These are phyloP conservation scores for Aspergillus puulaauensis DNA, from an alignment of 2,329 filamentous ascomycete species.

Conservation along the genomic window DNA sequence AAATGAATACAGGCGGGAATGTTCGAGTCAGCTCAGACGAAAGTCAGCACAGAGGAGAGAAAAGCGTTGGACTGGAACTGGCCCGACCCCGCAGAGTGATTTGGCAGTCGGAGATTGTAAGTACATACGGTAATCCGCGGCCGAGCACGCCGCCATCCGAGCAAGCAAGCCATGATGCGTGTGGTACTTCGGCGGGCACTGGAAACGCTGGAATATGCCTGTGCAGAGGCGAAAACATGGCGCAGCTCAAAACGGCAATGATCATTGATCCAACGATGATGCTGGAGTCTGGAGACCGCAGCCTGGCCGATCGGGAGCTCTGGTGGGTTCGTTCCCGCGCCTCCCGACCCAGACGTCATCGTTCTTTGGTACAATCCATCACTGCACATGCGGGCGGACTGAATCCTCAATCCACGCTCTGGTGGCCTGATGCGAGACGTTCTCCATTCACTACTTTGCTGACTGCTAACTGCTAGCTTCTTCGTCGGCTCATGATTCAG, in stretches of 20 bases:
- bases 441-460: background rate
- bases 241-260: background rate
- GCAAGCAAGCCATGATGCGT: background rate
- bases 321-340: background rate
- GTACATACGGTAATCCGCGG: background rate
- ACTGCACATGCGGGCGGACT: background rate
- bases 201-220: background rate
- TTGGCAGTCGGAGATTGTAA: background rate
- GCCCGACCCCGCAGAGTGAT: constrained; percentile 4
- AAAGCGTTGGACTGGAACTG: background rate
- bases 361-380: background rate
- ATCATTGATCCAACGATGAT: constrained; percentile 2
- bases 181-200: background rate
- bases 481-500: constrained; percentile 13
- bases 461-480: background rate
- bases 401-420: background rate
- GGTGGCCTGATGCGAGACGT: background rate
- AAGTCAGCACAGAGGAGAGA: background rate
- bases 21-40: constrained; percentile 1
- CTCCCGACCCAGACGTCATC: background rate
- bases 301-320: background rate
- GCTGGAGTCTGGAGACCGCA: background rate
- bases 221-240: background rate
- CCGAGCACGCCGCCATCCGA: background rate
- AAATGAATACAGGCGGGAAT: background rate